A percentile compares a stretch with the other conserved stretches of the same genome.
Evolutionary conservation across 2,329 filamentous ascomycete species (phyloP).

Genomic region (Ilyonectria robusta): DNA sequence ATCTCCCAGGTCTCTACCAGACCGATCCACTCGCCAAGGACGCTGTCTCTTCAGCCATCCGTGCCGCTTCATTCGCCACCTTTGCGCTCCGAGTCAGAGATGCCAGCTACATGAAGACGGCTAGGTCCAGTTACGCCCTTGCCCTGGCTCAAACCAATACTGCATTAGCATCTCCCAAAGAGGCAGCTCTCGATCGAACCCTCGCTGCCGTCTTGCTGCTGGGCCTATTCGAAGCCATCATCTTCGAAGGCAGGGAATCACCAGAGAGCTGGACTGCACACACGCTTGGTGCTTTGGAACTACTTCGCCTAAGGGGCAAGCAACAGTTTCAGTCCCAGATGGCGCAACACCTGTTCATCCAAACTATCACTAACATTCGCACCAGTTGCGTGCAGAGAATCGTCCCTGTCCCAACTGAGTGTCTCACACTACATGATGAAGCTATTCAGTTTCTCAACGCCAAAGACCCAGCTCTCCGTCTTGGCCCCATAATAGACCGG

Average conservation of each 20-base stretch:
- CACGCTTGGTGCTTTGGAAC: constrained; percentile 44
- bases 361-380: constrained; percentile 47
- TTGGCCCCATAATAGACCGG: constrained; percentile 37
- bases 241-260: constrained; percentile 41
- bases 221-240: constrained; percentile 48
- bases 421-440: constrained; percentile 35
- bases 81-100: constrained; percentile 37
- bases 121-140: constrained; percentile 38
- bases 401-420: constrained; percentile 37
- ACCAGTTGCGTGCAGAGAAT: constrained; percentile 46
- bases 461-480: constrained; percentile 29
- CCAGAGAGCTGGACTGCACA: constrained; percentile 47
- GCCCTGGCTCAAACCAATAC: constrained; percentile 38
- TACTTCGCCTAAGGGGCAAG: constrained; percentile 43
- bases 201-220: constrained; percentile 47
- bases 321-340: constrained; percentile 39
- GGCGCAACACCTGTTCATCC: constrained; percentile 40
- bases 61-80: constrained; percentile 44
- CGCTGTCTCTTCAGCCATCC: constrained; percentile 40
- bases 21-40: constrained; percentile 23
- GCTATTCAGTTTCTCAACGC: constrained; percentile 29
- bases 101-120: constrained; percentile 32
- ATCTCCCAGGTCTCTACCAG: constrained; percentile 39
- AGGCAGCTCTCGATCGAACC: constrained; percentile 43
- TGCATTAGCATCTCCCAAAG: constrained; percentile 31